phyloP scores from a whole-genome alignment of 495 filamentous ascomycete genomes.

The Ascobolus immersus region DNA sequence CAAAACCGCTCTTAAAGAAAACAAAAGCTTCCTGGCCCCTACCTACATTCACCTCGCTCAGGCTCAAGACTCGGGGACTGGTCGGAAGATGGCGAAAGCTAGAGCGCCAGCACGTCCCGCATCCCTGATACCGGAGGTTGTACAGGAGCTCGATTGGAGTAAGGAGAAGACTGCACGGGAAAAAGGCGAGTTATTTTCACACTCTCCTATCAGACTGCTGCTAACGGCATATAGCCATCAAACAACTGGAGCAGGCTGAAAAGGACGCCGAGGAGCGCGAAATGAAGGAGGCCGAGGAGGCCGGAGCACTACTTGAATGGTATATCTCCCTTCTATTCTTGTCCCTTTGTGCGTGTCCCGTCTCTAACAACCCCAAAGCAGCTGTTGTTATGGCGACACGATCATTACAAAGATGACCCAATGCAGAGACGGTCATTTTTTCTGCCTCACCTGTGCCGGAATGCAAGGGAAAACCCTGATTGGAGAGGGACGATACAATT shows the following conservation, averaged over 20 bases:
- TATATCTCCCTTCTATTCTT: neutral
- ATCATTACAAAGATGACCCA: slow-evolving; percentile 39
- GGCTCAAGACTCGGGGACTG: neutral
- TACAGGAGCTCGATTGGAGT: slow-evolving; percentile 10
- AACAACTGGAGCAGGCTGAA: slow-evolving; percentile 11
- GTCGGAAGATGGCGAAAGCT: slow-evolving; percentile 15
- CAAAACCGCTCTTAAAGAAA: slow-evolving; percentile 1
- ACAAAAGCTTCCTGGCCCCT: slow-evolving; percentile 10
- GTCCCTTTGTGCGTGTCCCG: neutral
- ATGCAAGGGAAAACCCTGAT: slow-evolving; percentile 39
- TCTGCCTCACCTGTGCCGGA: slow-evolving; percentile 42
- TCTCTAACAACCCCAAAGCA: slow-evolving; percentile 6
- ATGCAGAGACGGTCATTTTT: slow-evolving; percentile 40
- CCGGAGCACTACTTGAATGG: slow-evolving; percentile 31
- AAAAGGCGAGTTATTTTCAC: slow-evolving; percentile 9
- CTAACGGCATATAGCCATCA: slow-evolving; percentile 6
- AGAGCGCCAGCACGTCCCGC: slow-evolving; percentile 23
- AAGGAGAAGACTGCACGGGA: slow-evolving; percentile 11
- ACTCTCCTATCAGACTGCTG: neutral
- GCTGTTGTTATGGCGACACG: slow-evolving; percentile 43
- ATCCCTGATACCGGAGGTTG: slow-evolving; percentile 17
- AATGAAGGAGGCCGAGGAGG: slow-evolving; percentile 21
- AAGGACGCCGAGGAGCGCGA: slow-evolving; percentile 6
- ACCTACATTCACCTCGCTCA: neutral
- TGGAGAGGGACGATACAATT: slow-evolving; percentile 33